A percentile compares a stretch with the other conserved stretches of the same genome.
These are phyloP conservation scores for Vigna unguiculata DNA, from an alignment of 306 rosid species.

Conservation along the genomic window DNA sequence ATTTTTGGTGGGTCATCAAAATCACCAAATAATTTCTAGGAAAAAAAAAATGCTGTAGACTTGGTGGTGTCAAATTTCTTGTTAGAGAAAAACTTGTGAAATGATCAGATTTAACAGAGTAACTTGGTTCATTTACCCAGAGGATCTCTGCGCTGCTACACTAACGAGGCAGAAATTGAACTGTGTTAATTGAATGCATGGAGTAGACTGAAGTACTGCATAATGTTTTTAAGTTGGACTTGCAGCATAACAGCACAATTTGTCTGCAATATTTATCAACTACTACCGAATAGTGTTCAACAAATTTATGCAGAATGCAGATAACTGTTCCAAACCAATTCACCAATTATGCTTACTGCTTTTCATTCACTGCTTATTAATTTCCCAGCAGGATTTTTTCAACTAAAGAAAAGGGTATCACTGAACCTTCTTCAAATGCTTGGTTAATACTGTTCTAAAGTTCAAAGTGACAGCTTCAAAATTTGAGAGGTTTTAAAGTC, in stretches of 20 bases:
- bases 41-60: background rate
- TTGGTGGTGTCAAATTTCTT: too few relatives aligned
- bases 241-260: conserved; percentile 12
- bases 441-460: background rate
- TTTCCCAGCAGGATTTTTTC: background rate
- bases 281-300: conserved; percentile 7
- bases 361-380: background rate
- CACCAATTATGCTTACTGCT: background rate
- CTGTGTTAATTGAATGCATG: conserved; percentile 12
- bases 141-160: conserved; percentile 13
- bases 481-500: background rate
- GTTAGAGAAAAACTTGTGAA: too few relatives aligned
- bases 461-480: too few relatives aligned
- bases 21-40: background rate
- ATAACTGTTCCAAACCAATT: conserved; percentile 15
- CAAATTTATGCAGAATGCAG: conserved; percentile 16
- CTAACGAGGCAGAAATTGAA: conserved; percentile 15
- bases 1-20: background rate
- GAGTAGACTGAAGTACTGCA: background rate
- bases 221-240: conserved; percentile 35
- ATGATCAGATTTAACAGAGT: too few relatives aligned
- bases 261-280: background rate
- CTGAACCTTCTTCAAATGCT: background rate
- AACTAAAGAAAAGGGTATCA: background rate
- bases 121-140: conserved; percentile 26